Base-by-base conservation (phyloP, 192 early-diverging fungal species). In the Entophlyctis helioformis region DNA sequence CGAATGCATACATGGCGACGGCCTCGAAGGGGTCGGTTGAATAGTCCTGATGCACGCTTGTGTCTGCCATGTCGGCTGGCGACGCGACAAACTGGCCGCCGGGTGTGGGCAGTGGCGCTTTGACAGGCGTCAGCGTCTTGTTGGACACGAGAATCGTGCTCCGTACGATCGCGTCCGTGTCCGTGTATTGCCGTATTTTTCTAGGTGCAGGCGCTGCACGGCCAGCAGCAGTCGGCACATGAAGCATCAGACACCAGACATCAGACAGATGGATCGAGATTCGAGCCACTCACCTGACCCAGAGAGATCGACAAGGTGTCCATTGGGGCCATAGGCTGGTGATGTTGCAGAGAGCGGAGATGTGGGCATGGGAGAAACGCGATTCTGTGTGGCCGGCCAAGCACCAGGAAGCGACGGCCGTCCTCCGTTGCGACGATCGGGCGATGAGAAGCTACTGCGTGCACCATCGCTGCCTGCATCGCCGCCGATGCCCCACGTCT, bases 1-100 rank as follows among this genome's bases (percentile, higher is more conserved):
- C 33, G 48, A 71, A 71, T 23, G 45, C 42, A 38, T 71, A 71
- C 39, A 62, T 13, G 16, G 57, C 63, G n/a, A 56, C 45, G 9
- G 53, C 61, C 37, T 54, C 52, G 26, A 57, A 57, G n/a, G 10
- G 32, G 36, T 13, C 34, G 22, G n/a, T 22, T 48, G 16, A 10
- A 19, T 23, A 44, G 1, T 33, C 54, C 1, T 19, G 18, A 15
- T 36, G 43, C 4, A 20, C 35, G 22, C 35, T 25, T 10, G 22
- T 34, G 1, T 21, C 26, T 1, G 44, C 35, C 35, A 16, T 11
- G 18, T 22, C 16, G 18, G n/a, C 19, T 9, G 42, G 8, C 18
- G 32, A 29, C 19, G 33, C 47, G 6, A 26, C 35, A 20, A 48
- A n/a, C 10, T 38, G 23, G 27, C 19, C 52, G 23, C 20, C 6